These are phyloP conservation scores for Podospora conica DNA, from an alignment of 495 filamentous ascomycete genomes.

Conservation along the genomic window DNA sequence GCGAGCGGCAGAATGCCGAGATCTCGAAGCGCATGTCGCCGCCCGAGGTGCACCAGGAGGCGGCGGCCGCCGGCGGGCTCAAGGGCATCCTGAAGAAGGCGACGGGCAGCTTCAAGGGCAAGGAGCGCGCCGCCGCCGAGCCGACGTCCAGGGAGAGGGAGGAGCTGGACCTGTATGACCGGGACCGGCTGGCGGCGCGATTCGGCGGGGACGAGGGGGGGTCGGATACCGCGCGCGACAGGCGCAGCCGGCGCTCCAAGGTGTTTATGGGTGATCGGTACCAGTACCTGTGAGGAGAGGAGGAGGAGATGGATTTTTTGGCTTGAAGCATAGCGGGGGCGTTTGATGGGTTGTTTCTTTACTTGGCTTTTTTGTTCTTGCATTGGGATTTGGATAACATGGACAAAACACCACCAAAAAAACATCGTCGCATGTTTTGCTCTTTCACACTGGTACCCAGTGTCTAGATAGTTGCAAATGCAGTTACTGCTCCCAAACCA, in stretches of 20 bases:
- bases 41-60: conserved; percentile 12
- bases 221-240: not conserved
- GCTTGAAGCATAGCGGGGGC: conserved; percentile 7
- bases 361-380: not conserved
- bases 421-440: not conserved
- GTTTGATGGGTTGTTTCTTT: conserved; percentile 1
- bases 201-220: conserved; percentile 7
- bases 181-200: conserved; percentile 9
- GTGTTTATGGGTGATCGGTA: conserved; percentile 16
- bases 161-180: conserved; percentile 2
- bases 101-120: conserved; percentile 8
- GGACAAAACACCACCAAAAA: conserved; percentile 2
- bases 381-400: not conserved
- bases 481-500: not conserved
- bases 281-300: conserved; percentile 7
- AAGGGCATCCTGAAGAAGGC: conserved; percentile 32
- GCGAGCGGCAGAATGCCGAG: conserved; percentile 28
- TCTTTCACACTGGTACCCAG: not conserved
- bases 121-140: conserved; percentile 3
- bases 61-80: not conserved
- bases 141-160: conserved; percentile 13
- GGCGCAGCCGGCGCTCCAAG: conserved; percentile 15
- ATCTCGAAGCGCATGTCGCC: conserved; percentile 31
- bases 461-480: not conserved
- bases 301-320: too few relatives aligned